Evolutionary conservation across 148 eudicot species (phyloP), one percentile per base, ranked within the genome.

Genomic region (Diospyros lotus): DNA sequence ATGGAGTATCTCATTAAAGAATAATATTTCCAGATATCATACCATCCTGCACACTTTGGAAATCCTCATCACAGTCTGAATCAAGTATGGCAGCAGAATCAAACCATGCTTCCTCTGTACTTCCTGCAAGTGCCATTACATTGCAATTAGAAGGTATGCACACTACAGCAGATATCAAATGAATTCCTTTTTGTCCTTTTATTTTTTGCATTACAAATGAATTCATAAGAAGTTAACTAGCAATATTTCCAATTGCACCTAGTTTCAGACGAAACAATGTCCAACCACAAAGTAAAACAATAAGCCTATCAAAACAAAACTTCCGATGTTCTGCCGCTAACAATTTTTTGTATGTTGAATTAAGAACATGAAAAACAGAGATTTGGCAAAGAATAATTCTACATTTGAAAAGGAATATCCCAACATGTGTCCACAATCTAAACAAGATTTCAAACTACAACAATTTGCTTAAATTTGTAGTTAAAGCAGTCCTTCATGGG

Each of bases 61-160:
- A 95, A 73, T 95, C 97, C 39, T 95, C 97, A 62, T 95, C 99
- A 62, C 88, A 83, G 69, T 95, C 99, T n/a, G 97, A 92, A 54
- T 92, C 96, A 61, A 95, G 87, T 64, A 88, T 71, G 58, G 85
- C 80, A 54, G 84, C 79, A 46, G 97, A 89, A 83, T 95, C 99
- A 75, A 76, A 95, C 94, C 96, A 95, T 12, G 97, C 84, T 81
- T 95, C 99, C 67, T 95, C 99, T 40, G 39, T 73, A 69, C 90
- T 84, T 66, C 92, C 96, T 90, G 87, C 62, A 40, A 79, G 52
- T 73, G 65, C 60, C 72, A 82, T 66, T 64, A 86, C 59, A 74
- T 4, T 43, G 17, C 12, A 75, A 73, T 9, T 28, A 58, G 55
- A 41, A 52, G 14, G 48, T 66, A 62, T 73, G 52, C 40, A 73